These are phyloP conservation scores for Monosporozyma aquatica DNA, from an alignment of 805 yeast species.

Conservation along the genomic window DNA sequence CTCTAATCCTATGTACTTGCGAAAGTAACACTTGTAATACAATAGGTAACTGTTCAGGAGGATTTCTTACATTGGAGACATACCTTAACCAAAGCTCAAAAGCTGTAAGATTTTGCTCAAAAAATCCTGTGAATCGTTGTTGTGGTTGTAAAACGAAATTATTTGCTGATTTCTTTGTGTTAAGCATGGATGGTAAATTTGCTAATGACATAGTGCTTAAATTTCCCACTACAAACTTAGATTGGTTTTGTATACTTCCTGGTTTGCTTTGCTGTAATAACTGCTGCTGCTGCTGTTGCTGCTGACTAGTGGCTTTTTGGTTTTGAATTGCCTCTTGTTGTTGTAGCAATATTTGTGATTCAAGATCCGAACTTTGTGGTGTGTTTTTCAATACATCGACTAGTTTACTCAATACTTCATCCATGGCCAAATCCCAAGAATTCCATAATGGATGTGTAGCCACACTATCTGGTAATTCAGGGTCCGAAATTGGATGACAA, in stretches of 20 bases:
- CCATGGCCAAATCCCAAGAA: slow-evolving; percentile 95
- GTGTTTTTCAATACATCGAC: slow-evolving; percentile 36
- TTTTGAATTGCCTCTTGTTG: slow-evolving; percentile 20
- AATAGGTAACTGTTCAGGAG: slow-evolving; percentile 93
- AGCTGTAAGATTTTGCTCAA: slow-evolving; percentile 92
- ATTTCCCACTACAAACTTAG: slow-evolving; percentile 28
- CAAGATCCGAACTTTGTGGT: slow-evolving; percentile 25
- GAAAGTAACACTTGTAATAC: slow-evolving; percentile 86
- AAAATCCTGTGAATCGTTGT: slow-evolving; percentile 86
- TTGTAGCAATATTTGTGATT: slow-evolving; percentile 19
- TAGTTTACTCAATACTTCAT: slow-evolving; percentile 76
- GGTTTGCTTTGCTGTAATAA: slow-evolving; percentile 6
- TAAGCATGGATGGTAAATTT: slow-evolving; percentile 15
- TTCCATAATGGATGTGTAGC: slow-evolving; percentile 92
- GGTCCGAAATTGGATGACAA: slow-evolving; percentile 91
- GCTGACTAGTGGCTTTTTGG: not conserved
- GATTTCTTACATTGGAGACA: slow-evolving; percentile 71
- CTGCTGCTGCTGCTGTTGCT: not conserved
- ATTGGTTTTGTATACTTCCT: slow-evolving; percentile 21
- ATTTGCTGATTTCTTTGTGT: slow-evolving; percentile 9
- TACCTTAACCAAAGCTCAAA: slow-evolving; percentile 94
- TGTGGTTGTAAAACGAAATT: slow-evolving; percentile 22
- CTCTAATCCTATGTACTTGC: slow-evolving; percentile 88
- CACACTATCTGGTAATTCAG: slow-evolving; percentile 75
- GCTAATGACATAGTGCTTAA: slow-evolving; percentile 32